Percentiles rank a stretch among this genome's conserved stretches.
These are phyloP conservation scores for Cyclotella kingstonii DNA, from an alignment of 108 stramenopile genomes.

Conservation along the genomic window DNA sequence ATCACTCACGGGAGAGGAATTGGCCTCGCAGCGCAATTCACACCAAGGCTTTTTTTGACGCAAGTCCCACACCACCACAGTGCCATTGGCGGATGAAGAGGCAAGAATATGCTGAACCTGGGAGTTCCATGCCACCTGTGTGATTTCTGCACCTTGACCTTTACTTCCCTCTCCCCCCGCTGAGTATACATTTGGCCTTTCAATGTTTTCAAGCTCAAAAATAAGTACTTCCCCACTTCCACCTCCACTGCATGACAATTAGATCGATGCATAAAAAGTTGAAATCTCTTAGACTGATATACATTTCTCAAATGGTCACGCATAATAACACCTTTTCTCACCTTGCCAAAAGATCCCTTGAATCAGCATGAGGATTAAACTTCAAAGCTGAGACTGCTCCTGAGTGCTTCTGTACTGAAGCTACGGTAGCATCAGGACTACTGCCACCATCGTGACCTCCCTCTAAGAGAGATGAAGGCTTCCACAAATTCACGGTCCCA, in stretches of 20 bases:
- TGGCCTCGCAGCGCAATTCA: conserved; percentile 68
- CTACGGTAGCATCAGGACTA: conserved; percentile 26
- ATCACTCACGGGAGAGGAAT: conserved; percentile 70
- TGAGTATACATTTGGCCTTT: conserved; percentile 5
- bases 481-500: conserved; percentile 92
- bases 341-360: conserved; percentile 72
- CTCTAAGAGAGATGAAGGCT: conserved; percentile 62
- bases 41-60: conserved; percentile 95
- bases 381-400: conserved; percentile 79
- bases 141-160: conserved; percentile 85
- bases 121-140: conserved; percentile 91
- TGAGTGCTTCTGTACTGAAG: conserved; percentile 39
- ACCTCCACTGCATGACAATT: neutral
- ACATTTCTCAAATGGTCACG: conserved; percentile 39
- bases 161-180: conserved; percentile 10
- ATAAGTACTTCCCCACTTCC: neutral
- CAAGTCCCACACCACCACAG: conserved; percentile 93
- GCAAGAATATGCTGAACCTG: conserved; percentile 96
- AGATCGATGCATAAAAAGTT: neutral
- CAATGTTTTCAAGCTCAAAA: neutral
- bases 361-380: conserved; percentile 83
- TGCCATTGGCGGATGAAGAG: conserved; percentile 80
- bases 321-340: conserved; percentile 85
- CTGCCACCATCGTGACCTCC: conserved; percentile 14
- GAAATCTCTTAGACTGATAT: neutral